These are phyloP conservation scores for Trichoderma koningiopsis DNA, from an alignment of 2,329 filamentous ascomycete genomes.

Conservation along the genomic window DNA sequence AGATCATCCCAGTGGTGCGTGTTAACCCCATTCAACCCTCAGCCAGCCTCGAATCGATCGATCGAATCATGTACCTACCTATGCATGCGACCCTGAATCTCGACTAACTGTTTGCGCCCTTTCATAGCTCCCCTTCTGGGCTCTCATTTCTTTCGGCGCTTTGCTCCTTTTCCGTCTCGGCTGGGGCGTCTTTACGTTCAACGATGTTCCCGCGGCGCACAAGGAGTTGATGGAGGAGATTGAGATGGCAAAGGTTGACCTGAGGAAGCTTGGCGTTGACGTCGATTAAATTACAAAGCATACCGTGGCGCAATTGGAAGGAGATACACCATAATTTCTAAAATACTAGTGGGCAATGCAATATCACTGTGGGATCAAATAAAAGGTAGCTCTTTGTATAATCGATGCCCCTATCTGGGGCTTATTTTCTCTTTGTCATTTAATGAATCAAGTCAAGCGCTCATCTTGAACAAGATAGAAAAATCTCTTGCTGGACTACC, in stretches of 20 bases:
- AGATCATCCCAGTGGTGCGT: slow-evolving; percentile 88
- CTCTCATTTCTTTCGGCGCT: slow-evolving; percentile 84
- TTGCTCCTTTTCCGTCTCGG: slow-evolving; percentile 91
- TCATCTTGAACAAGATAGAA: background rate
- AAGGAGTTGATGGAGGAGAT: slow-evolving; percentile 87
- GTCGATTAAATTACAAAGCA: slow-evolving; percentile 60
- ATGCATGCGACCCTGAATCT: background rate
- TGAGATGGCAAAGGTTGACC: slow-evolving; percentile 71
- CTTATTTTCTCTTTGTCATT: background rate
- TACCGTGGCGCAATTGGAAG: slow-evolving; percentile 21
- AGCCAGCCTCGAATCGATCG: background rate
- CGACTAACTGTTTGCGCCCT: background rate
- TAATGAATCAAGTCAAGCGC: background rate
- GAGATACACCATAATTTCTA: slow-evolving; percentile 3
- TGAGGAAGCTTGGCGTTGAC: slow-evolving; percentile 73
- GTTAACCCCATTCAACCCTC: background rate
- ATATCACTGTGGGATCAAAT: slow-evolving; percentile 11
- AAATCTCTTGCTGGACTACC: slow-evolving; percentile 2
- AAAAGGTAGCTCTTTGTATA: background rate
- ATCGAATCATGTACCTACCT: background rate
- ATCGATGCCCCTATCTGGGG: background rate
- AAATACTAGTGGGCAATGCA: slow-evolving; percentile 21
- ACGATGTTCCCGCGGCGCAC: slow-evolving; percentile 90
- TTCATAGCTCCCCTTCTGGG: slow-evolving; percentile 85
- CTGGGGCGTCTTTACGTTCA: slow-evolving; percentile 92